Conservation (phyloP, 768 basidiomycete species). For the Rubroboletus pulcherrimus region DNA sequence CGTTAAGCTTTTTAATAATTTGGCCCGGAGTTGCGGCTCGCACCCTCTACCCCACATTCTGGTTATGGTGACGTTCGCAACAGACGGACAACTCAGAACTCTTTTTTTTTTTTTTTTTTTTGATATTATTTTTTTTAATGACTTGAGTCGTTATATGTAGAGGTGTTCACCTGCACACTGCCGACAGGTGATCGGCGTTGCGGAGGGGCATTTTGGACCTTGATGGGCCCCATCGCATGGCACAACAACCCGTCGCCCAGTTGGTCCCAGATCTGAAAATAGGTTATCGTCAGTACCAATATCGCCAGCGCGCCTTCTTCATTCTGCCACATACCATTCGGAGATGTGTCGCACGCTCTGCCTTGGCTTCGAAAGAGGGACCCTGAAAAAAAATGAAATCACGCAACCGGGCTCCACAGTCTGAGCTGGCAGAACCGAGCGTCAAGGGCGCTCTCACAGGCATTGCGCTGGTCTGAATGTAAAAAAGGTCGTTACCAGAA, state of each 20-base stretch:
- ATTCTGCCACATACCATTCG: slow-evolving; percentile 14
- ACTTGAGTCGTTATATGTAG: neutral
- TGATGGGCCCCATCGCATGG: neutral
- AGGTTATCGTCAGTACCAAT: slow-evolving; percentile 8
- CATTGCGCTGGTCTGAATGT: neutral
- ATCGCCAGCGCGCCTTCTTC: neutral
- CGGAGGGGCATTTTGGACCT: neutral
- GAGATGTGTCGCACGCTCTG: neutral
- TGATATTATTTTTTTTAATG: neutral
- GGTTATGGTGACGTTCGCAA: slow-evolving; percentile 1
- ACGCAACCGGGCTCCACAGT: neutral
- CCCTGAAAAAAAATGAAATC: slow-evolving; percentile 4
- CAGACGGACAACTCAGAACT: neutral
- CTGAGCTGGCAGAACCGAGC: neutral
- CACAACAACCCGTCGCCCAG: slow-evolving; percentile 10
- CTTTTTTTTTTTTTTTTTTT: neutral
- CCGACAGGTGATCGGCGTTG: neutral
- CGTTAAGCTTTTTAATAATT: slow-evolving; percentile 27
- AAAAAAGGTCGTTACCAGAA: neutral
- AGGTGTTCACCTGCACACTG: neutral
- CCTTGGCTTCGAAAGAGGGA: neutral
- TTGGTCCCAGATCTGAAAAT: slow-evolving; percentile 3
- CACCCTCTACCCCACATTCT: slow-evolving; percentile 18
- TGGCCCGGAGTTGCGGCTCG: slow-evolving; percentile 13
- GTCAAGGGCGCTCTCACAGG: neutral